phyloP scores from a whole-genome alignment of 2,329 filamentous ascomycete genomes.

The Aspergillus sclerotialis region DNA sequence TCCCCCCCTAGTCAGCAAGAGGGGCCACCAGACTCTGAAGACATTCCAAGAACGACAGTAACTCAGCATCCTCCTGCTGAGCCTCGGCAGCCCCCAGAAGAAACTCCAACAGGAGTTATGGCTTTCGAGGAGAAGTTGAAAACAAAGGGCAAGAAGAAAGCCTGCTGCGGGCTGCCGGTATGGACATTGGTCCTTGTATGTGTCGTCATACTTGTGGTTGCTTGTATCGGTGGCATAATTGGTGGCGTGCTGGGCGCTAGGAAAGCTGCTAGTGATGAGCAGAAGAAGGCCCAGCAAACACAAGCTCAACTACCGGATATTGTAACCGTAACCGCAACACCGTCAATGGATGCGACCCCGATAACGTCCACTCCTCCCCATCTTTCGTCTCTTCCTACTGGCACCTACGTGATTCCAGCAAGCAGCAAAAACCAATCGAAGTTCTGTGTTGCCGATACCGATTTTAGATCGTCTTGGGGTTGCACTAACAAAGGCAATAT shows the following conservation, averaged over 20 bases:
- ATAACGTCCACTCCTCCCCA: slow-evolving; percentile 40
- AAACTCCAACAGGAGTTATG: slow-evolving; percentile 29
- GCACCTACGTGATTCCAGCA: slow-evolving; percentile 43
- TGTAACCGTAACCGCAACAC: slow-evolving; percentile 43
- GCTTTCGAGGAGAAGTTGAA: slow-evolving; percentile 39
- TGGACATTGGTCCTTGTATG: slow-evolving; percentile 44
- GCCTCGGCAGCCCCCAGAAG: slow-evolving; percentile 12
- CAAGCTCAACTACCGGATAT: slow-evolving; percentile 16
- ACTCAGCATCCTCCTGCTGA: slow-evolving; percentile 5
- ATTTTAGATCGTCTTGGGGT: slow-evolving; percentile 45
- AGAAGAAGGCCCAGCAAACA: slow-evolving; percentile 9
- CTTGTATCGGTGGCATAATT: slow-evolving; percentile 47
- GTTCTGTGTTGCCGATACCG: slow-evolving; percentile 41
- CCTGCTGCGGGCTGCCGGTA: slow-evolving; percentile 46
- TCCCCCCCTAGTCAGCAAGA: neutral
- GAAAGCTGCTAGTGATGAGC: slow-evolving; percentile 24
- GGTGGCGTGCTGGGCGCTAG: slow-evolving; percentile 46
- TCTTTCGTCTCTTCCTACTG: slow-evolving; percentile 43
- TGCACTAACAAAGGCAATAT: slow-evolving; percentile 34
- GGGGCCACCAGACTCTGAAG: neutral
- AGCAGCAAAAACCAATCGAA: slow-evolving; percentile 41
- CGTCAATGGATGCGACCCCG: slow-evolving; percentile 45
- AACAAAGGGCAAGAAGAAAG: slow-evolving; percentile 35
- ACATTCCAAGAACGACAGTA: slow-evolving; percentile 6
- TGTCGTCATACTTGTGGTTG: slow-evolving; percentile 42